These are phyloP conservation scores for Periglandula ipomoeae DNA, from an alignment of 2,329 filamentous ascomycete species.

Conservation along the genomic window DNA sequence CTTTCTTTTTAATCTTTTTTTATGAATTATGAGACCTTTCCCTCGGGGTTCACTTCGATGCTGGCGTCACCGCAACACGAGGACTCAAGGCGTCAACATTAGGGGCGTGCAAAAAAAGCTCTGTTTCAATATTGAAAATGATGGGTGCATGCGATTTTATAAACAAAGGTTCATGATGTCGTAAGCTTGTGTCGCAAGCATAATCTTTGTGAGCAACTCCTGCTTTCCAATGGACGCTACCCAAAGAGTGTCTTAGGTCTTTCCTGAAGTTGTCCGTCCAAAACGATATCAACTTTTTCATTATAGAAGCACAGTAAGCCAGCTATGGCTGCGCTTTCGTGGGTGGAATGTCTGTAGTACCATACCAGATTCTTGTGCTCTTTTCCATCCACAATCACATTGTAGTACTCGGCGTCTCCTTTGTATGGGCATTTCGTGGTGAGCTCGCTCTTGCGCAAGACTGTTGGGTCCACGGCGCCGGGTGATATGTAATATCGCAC, in stretches of 20 bases:
- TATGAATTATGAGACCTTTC: too few species aligned
- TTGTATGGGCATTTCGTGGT: conserved; percentile 59
- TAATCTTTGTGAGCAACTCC: not conserved
- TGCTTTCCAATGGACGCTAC: not conserved
- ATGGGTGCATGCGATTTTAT: not conserved
- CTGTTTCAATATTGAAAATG: too few species aligned
- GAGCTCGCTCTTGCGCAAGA: conserved; percentile 40
- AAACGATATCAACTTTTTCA: conserved; percentile 54
- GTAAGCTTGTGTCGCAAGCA: not conserved
- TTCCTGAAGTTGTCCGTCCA: conserved; percentile 35
- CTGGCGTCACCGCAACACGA: too few species aligned
- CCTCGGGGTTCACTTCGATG: too few species aligned
- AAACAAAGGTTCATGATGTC: not conserved
- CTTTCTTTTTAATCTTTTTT: not conserved
- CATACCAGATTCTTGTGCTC: conserved; percentile 45
- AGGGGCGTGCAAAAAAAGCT: too few species aligned
- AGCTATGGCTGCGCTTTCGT: conserved; percentile 45
- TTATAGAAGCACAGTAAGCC: conserved; percentile 58
- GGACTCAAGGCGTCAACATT: too few species aligned
- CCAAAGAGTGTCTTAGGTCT: conserved; percentile 5
- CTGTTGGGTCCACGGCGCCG: conserved; percentile 34
- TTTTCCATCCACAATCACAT: conserved; percentile 37
- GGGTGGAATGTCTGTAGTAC: conserved; percentile 50
- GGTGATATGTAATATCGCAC: conserved; percentile 50
- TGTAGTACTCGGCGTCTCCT: conserved; percentile 54